Evolutionary conservation across 768 basidiomycete genomes (phyloP).

Genomic region (Coprinopsis marcescibilis): DNA sequence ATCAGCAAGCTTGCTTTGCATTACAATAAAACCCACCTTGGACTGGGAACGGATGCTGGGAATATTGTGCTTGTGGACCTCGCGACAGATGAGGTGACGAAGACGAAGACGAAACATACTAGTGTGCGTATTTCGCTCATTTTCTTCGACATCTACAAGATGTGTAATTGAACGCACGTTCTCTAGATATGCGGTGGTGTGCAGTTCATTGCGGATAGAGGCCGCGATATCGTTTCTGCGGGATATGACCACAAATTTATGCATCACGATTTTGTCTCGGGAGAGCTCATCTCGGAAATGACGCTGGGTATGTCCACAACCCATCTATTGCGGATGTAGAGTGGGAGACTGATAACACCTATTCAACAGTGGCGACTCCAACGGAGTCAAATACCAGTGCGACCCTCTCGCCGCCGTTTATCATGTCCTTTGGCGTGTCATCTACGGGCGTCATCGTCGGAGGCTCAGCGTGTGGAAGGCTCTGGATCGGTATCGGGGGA

Average conservation of each 20-base stretch:
- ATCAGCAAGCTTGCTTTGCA: conserved; percentile 61
- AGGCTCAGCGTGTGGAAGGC: conserved; percentile 70
- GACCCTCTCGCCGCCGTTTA: conserved; percentile 68
- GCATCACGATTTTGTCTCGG: conserved; percentile 61
- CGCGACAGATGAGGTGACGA: conserved; percentile 36
- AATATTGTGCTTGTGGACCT: conserved; percentile 62
- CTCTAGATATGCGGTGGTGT: conserved; percentile 67
- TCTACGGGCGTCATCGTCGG: conserved; percentile 56
- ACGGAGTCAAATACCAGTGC: conserved; percentile 42
- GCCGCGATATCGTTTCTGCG: conserved; percentile 68
- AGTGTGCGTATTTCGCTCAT: conserved; percentile 40
- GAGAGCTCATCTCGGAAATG: conserved; percentile 49
- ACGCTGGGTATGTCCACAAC: conserved; percentile 57
- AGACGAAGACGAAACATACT: conserved; percentile 57
- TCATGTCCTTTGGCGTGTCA: conserved; percentile 58
- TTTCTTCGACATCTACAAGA: not conserved
- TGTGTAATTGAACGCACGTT: conserved; percentile 2
- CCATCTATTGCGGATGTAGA: too few relatives aligned
- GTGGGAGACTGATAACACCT: not conserved
- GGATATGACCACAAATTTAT: conserved; percentile 68
- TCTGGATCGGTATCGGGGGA: conserved; percentile 66
- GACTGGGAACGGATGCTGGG: conserved; percentile 69
- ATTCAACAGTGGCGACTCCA: conserved; percentile 27
- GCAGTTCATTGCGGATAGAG: conserved; percentile 65
- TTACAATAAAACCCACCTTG: conserved; percentile 47